Base-by-base conservation (phyloP, 2,329 filamentous ascomycete species). In the Teratosphaeriaceae sp. region DNA sequence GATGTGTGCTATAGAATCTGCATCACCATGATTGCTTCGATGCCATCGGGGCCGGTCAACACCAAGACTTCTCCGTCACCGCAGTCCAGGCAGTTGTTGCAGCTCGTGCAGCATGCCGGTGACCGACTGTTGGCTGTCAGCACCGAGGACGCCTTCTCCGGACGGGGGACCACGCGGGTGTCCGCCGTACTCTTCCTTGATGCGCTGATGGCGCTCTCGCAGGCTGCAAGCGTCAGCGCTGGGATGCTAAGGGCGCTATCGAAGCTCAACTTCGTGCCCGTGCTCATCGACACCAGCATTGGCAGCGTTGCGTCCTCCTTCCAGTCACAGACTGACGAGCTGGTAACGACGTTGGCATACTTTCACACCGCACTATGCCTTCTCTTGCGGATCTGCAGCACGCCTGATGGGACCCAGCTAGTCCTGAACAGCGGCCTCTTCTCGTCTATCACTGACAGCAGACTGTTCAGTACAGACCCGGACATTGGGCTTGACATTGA, bases 391-490 rank as follows among this genome's bases (percentile, higher is more conserved):
- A 77, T 97, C 40, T 85, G 85, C 42, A 87, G 94, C 62, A 90
- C 84, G 1, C 82, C 85, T 44, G 70, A 76, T n/a, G 94, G 92
- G 21, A 89, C 92, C 36, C 84, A 83, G 45, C 80, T 87, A 50
- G 80, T 96, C n/a, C 74, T 97, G 31, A 88, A 94, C 57, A 85
- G 87, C 7, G 90, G 90, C 48, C 75, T 98, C 4, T 90, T 98
- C 69, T 78, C 82, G 34, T 77, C 86, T 0, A 71, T 97, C 21
- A 84, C 85, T 49, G 78, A 84, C 43, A 94, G 88, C 1, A 79
- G 81, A n/a, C 75, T 97, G 18, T 98, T 97, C 63, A 74, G 81
- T 7, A 85, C 85, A 11, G 92, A 98, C 62, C 92, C 92, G 1
- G 92, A 98, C 63, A 80, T 98, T 42, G 88, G 94, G 47, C 80